Conservation (phyloP, 495 filamentous ascomycete species). For the Hypoxylon fuscum region DNA sequence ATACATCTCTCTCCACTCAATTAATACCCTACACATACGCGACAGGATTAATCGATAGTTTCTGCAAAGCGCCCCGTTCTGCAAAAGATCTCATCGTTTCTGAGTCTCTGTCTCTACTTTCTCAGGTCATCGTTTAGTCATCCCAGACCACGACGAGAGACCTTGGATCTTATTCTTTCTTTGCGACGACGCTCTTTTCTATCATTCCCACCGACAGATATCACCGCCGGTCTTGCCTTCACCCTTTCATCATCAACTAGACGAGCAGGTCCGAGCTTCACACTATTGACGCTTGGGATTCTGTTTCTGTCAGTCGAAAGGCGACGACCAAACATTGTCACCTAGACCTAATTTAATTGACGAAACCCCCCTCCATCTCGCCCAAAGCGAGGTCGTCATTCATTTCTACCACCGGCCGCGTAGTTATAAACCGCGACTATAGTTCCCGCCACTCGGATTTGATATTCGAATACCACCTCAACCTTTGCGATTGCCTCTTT, state of each 20-base stretch:
- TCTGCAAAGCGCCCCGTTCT: conserved; percentile 32
- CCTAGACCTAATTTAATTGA: conserved; percentile 46
- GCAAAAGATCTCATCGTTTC: conserved; percentile 24
- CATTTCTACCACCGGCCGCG: conserved; percentile 33
- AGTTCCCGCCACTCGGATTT: too few species aligned
- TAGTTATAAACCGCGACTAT: too few species aligned
- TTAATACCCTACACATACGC: conserved; percentile 36
- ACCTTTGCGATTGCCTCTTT: conserved; percentile 35
- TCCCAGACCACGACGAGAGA: conserved; percentile 7
- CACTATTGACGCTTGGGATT: conserved; percentile 30
- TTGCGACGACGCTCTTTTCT: conserved; percentile 37
- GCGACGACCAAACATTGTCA: conserved; percentile 24
- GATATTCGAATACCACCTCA: conserved; percentile 52
- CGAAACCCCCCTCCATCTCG: conserved; percentile 23
- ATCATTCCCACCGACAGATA: conserved; percentile 40
- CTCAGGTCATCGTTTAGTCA: conserved; percentile 10
- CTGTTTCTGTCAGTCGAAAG: conserved; percentile 30
- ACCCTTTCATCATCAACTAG: conserved; percentile 22
- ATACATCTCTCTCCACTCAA: conserved; percentile 50
- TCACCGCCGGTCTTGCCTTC: conserved; percentile 29
- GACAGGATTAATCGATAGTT: conserved; percentile 25
- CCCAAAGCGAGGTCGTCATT: conserved; percentile 29
- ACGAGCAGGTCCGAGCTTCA: conserved; percentile 32
- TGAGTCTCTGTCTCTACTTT: conserved; percentile 5
- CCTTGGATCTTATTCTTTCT: conserved; percentile 11